Evolutionary conservation across 495 filamentous ascomycete species (phyloP).

Genomic region (Pyronema omphalodes): DNA sequence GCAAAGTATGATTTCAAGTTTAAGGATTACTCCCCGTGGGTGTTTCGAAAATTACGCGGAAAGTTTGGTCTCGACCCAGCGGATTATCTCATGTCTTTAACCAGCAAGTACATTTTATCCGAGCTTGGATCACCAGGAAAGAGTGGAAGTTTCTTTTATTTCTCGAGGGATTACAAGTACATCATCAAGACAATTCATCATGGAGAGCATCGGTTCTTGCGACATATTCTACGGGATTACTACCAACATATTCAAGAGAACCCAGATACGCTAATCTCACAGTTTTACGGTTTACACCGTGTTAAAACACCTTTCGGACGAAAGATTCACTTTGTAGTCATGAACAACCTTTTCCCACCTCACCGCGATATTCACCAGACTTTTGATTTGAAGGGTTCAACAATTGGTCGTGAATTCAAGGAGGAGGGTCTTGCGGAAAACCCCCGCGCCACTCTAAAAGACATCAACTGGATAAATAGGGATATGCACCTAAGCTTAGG

Average conservation of each 20-base stretch:
- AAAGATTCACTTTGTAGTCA: conserved; percentile 98
- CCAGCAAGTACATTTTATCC: conserved; percentile 95
- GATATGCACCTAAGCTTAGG: conserved; percentile 74
- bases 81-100: conserved; percentile 95
- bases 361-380: conserved; percentile 95
- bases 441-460: conserved; percentile 84
- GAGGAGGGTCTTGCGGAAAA: conserved; percentile 79
- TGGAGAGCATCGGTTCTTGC: conserved; percentile 82
- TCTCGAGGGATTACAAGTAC: conserved; percentile 98
- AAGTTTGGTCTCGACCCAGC: conserved; percentile 87
- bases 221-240: conserved; percentile 83
- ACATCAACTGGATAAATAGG: conserved; percentile 88
- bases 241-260: conserved; percentile 84
- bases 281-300: conserved; percentile 93
- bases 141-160: conserved; percentile 99
- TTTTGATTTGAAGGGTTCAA: conserved; percentile 96
- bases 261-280: conserved; percentile 88
- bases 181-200: conserved; percentile 99
- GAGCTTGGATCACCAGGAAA: conserved; percentile 95
- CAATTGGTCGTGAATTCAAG: conserved; percentile 72
- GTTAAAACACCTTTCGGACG: conserved; percentile 97
- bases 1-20: conserved; percentile 99
- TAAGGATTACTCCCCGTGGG: conserved; percentile 98
- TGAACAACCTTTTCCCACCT: conserved; percentile 98
- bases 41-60: conserved; percentile 80